Conservation (phyloP, 768 basidiomycete genomes). For the Lactarius akahatsu region DNA sequence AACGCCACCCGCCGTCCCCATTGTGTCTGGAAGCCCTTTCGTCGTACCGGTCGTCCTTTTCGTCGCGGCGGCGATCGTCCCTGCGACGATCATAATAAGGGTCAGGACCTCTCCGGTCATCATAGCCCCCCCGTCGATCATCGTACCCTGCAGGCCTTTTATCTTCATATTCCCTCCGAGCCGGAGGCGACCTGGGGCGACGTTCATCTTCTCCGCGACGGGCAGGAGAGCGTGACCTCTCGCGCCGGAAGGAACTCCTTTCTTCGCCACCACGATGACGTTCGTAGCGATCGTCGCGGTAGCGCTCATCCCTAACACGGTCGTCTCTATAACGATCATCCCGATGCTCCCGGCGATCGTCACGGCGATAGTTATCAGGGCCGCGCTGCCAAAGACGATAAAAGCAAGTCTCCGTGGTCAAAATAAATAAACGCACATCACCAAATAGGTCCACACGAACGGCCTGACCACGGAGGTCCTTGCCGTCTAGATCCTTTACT, state of each 20-base stretch:
- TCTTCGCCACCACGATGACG: slow-evolving; percentile 50
- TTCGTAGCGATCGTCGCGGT: slow-evolving; percentile 40
- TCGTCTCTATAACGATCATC: slow-evolving; percentile 38
- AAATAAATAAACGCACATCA: slow-evolving; percentile 44
- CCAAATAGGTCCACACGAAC: slow-evolving; percentile 72
- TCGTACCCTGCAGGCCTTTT: slow-evolving; percentile 91
- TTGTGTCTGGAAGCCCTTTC: slow-evolving; percentile 72
- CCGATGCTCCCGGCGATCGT: slow-evolving; percentile 63
- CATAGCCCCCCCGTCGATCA: slow-evolving; percentile 81
- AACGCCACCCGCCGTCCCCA: slow-evolving; percentile 81
- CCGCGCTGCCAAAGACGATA: slow-evolving; percentile 49
- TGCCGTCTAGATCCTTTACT: slow-evolving; percentile 81
- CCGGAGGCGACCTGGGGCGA: slow-evolving; percentile 82
- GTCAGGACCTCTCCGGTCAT: slow-evolving; percentile 82
- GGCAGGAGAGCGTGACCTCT: slow-evolving; percentile 77
- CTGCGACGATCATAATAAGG: slow-evolving; percentile 85
- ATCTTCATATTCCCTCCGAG: slow-evolving; percentile 79
- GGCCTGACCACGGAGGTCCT: slow-evolving; percentile 80
- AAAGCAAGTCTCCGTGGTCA: slow-evolving; percentile 15
- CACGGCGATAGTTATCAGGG: slow-evolving; percentile 73
- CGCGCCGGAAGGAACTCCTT: slow-evolving; percentile 57
- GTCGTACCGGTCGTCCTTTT: slow-evolving; percentile 79
- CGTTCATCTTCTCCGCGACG: slow-evolving; percentile 73
- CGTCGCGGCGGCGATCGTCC: slow-evolving; percentile 81
- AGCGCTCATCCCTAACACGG: slow-evolving; percentile 59